These are phyloP conservation scores for Eucalyptus shirleyi DNA, from an alignment of 345 rosid species.

Conservation along the genomic window DNA sequence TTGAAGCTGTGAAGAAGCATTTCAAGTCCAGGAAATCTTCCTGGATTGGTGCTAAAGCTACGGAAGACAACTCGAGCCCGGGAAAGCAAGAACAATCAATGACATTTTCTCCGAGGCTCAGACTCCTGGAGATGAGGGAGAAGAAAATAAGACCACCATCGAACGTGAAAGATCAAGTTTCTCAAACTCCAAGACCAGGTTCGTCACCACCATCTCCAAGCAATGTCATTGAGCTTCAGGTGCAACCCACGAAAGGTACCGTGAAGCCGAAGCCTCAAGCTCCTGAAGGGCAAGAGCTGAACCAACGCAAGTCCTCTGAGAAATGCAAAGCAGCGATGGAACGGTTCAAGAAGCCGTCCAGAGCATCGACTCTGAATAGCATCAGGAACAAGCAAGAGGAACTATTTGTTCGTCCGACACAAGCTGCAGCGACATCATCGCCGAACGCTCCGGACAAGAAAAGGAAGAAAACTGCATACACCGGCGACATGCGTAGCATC, in stretches of 20 bases:
- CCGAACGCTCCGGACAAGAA: conserved; percentile 35
- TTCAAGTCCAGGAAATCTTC: conserved; percentile 6
- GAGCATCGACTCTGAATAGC: conserved; percentile 10
- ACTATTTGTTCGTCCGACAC: conserved; percentile 33
- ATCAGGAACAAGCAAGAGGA: conserved; percentile 58
- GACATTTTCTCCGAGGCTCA: conserved; percentile 43
- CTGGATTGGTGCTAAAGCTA: neutral
- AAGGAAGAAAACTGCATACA: conserved; percentile 41
- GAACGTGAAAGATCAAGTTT: neutral
- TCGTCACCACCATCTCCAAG: neutral
- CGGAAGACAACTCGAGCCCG: conserved; percentile 13
- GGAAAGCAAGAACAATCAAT: neutral
- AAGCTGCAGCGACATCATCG: conserved; percentile 1
- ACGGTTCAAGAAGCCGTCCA: conserved; percentile 32
- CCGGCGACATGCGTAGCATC: conserved; percentile 18
- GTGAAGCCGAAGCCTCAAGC: conserved; percentile 6
- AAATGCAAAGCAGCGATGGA: conserved; percentile 19
- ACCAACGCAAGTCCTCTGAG: neutral
- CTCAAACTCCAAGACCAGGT: conserved; percentile 6
- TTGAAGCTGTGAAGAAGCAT: conserved; percentile 32
- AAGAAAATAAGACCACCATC: neutral
- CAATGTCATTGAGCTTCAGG: neutral
- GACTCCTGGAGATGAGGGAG: conserved; percentile 9
- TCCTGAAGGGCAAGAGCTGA: neutral
- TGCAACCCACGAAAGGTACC: conserved; percentile 3